Conservation (phyloP, 176 grass and related monocot species). For the Alloteropsis semialata region DNA sequence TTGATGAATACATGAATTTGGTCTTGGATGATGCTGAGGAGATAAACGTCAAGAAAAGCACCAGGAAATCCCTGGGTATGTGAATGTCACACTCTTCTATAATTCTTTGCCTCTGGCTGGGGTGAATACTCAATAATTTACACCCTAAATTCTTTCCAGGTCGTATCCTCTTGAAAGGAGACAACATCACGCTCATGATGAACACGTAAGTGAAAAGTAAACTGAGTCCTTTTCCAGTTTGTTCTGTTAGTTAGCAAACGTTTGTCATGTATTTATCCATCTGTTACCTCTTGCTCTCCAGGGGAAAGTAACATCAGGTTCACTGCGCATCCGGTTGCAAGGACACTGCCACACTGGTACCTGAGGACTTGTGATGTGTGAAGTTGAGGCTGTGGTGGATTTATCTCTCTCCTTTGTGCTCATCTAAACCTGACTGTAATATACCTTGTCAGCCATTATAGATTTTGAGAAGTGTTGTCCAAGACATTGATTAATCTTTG, state of each 20-base stretch:
- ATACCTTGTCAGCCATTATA: neutral
- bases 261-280: neutral
- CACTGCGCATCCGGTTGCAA: neutral
- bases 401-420: neutral
- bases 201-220: constrained; percentile 50
- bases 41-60: constrained; percentile 78
- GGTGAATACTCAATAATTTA: neutral
- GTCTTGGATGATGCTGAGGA: constrained; percentile 82
- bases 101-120: neutral
- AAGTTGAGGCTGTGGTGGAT: neutral
- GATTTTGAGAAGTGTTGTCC: neutral
- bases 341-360: neutral
- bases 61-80: constrained; percentile 65
- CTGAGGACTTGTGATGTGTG: neutral
- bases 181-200: constrained; percentile 89
- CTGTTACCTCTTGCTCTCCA: constrained; percentile 17
- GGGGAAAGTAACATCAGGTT: constrained; percentile 18
- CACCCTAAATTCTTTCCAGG: constrained; percentile 27
- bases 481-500: neutral
- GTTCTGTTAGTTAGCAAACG: neutral
- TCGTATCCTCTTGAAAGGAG: constrained; percentile 82
- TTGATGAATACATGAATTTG: constrained; percentile 94
- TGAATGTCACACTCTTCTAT: neutral
- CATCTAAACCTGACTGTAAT: constrained; percentile 14
- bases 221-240: neutral